Percentiles rank a stretch among this genome's conserved stretches.
These are phyloP conservation scores for Metrosideros polymorpha DNA, from an alignment of 441 rosid species.

Conservation along the genomic window DNA sequence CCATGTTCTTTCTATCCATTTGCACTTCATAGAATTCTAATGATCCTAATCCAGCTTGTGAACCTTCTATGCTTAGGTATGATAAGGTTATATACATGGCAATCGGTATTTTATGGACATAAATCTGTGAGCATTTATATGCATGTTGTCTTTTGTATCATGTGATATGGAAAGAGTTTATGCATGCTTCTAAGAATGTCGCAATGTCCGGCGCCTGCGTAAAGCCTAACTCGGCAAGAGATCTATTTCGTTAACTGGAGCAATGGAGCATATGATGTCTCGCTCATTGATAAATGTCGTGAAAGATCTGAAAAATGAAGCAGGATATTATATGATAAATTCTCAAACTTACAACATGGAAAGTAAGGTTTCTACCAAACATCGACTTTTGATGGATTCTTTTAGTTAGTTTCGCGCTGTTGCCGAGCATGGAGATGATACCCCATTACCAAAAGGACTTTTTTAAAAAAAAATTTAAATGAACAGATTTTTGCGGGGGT, in stretches of 20 bases:
- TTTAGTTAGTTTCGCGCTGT: neutral
- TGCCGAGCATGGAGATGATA: neutral
- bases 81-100: neutral
- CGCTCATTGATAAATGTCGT: neutral
- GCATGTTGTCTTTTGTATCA: neutral
- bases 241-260: neutral
- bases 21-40: neutral
- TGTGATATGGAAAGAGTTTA: neutral
- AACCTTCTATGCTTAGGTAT: neutral
- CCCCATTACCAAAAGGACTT: neutral
- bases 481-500: neutral
- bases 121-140: neutral
- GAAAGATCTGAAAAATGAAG: neutral
- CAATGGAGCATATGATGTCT: neutral
- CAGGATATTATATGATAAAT: neutral
- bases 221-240: neutral
- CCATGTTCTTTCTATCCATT: neutral
- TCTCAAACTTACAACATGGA: neutral
- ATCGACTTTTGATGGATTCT: neutral
- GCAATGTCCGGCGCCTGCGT: neutral
- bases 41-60: neutral
- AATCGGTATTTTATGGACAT: neutral
- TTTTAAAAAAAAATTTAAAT: neutral
- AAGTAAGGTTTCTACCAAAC: neutral
- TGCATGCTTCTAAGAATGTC: neutral